phyloP scores from a whole-genome alignment of 148 eudicot genomes.

The Rhododendron mucronatum region DNA sequence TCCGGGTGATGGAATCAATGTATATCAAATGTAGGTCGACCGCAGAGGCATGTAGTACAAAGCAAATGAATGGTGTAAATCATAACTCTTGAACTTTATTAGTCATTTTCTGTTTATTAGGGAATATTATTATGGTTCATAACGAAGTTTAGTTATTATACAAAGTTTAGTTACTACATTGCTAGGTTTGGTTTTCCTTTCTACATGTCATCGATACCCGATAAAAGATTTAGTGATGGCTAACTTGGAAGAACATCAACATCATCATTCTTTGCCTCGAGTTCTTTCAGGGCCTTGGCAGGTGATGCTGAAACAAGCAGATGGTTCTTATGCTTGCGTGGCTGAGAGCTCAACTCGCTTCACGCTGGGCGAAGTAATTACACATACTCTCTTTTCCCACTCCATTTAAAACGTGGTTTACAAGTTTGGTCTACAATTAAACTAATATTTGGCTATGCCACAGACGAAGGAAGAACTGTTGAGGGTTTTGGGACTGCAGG shows the following conservation, averaged over 20 bases:
- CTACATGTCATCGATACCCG: background rate
- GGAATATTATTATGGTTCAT: background rate
- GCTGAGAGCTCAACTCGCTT: slow-evolving; percentile 93
- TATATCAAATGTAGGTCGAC: background rate
- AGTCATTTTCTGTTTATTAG: background rate
- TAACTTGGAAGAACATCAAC: background rate
- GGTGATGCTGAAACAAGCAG: slow-evolving; percentile 94
- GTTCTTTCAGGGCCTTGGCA: slow-evolving; percentile 90
- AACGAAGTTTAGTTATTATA: background rate
- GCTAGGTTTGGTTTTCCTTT: background rate
- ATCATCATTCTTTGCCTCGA: background rate
- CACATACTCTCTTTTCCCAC: background rate
- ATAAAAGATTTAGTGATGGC: background rate
- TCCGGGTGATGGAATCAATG: background rate
- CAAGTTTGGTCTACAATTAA: background rate
- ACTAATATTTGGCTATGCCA: slow-evolving; percentile 7
- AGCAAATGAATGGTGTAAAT: background rate
- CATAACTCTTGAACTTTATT: background rate
- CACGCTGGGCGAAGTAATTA: slow-evolving; percentile 81
- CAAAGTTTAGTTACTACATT: background rate
- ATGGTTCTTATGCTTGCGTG: slow-evolving; percentile 88
- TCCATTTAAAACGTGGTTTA: background rate
- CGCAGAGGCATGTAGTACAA: background rate
- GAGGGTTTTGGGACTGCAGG: slow-evolving; percentile 93
- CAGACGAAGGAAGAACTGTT: slow-evolving; percentile 97